phyloP scores from a whole-genome alignment of 148 eudicot genomes.

The Rhododendron ferrugineum region DNA sequence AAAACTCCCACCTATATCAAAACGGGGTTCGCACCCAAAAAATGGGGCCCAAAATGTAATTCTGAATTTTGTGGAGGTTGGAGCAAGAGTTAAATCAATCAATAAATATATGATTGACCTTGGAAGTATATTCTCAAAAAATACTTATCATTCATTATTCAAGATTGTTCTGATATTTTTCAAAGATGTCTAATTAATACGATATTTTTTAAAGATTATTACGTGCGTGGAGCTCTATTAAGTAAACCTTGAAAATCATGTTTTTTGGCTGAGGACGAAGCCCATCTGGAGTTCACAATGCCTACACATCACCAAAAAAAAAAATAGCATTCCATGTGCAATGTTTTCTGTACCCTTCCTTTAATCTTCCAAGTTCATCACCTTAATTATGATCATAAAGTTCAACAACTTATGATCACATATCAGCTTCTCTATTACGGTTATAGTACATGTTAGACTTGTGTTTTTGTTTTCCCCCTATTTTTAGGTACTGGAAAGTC shows the following conservation, averaged over 20 bases:
- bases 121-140: no score
- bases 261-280: neutral
- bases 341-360: neutral
- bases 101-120: neutral
- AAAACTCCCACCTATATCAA: neutral
- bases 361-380: neutral
- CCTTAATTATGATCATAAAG: neutral
- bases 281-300: neutral
- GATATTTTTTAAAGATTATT: neutral
- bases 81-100: neutral
- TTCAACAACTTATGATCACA: neutral
- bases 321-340: neutral
- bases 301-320: neutral
- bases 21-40: neutral
- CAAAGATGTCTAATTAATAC: no score
- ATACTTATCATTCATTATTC: neutral
- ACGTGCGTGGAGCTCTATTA: neutral
- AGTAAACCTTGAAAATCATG: neutral
- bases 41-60: neutral
- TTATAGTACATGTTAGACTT: neutral
- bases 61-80: no score
- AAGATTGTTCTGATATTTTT: no score
- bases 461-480: neutral
- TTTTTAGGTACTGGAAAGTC: neutral
- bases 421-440: neutral